Conservation (phyloP, 2,329 filamentous ascomycete species). For the Stemphylium lycopersici region DNA sequence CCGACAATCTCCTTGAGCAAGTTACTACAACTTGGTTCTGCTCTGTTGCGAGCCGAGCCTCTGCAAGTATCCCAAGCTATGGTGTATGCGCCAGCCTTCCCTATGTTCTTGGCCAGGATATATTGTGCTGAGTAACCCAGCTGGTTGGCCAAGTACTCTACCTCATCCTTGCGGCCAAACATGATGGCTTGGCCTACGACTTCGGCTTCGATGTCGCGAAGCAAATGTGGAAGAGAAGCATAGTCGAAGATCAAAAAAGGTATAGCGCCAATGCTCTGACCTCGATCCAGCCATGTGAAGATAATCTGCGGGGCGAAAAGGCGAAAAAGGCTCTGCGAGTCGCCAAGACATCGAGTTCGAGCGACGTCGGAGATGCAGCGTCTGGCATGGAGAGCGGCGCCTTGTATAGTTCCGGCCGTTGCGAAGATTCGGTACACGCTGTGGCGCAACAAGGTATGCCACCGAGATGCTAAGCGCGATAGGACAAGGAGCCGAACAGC, state of each 20-base stretch:
- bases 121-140: conserved; percentile 25
- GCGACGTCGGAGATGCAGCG: conserved; percentile 74
- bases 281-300: conserved; percentile 85
- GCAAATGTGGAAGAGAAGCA: conserved; percentile 67
- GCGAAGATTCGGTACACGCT: conserved; percentile 96
- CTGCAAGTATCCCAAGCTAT: conserved; percentile 74
- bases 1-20: conserved; percentile 74
- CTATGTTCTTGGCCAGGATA: conserved; percentile 68
- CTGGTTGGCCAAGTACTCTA: conserved; percentile 64
- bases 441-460: conserved; percentile 83
- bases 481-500: conserved; percentile 80
- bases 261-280: conserved; percentile 61
- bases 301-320: conserved; percentile 88
- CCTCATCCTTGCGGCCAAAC: conserved; percentile 72
- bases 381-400: conserved; percentile 72
- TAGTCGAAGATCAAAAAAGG: conserved; percentile 90
- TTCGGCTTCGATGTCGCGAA: conserved; percentile 76
- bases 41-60: conserved; percentile 45
- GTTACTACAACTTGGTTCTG: conserved; percentile 64
- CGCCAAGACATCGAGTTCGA: conserved; percentile 65
- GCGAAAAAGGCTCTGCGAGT: conserved; percentile 74
- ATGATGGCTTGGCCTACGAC: conserved; percentile 81
- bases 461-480: conserved; percentile 76
- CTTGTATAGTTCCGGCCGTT: conserved; percentile 74
- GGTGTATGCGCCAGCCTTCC: conserved; percentile 81